Evolutionary conservation across 1,139 yeast genomes (phyloP).

Genomic region (Hyphopichia pseudoburtonii): DNA sequence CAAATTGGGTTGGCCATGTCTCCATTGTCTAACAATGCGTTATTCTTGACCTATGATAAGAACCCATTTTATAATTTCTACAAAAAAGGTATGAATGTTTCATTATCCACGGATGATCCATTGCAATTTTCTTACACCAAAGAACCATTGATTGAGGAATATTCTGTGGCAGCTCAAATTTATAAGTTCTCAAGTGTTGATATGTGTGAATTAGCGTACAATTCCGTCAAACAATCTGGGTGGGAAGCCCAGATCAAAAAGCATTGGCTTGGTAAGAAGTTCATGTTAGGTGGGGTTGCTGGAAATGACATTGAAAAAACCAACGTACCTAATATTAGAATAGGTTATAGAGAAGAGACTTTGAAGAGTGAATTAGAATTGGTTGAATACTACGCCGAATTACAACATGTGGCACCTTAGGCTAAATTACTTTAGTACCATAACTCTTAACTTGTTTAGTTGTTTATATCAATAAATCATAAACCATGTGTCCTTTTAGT

Average conservation of each 20-base stretch:
- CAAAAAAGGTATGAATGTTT: slow-evolving; percentile 89
- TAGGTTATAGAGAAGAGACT: slow-evolving; percentile 80
- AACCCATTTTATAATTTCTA: slow-evolving; percentile 88
- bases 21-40: slow-evolving; percentile 93
- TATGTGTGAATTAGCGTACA: slow-evolving; percentile 88
- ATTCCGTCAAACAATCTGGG: slow-evolving; percentile 90
- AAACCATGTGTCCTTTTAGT: too few species aligned
- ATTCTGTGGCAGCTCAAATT: slow-evolving; percentile 96
- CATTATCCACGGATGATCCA: slow-evolving; percentile 73
- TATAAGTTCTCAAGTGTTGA: slow-evolving; percentile 92
- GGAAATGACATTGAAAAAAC: slow-evolving; percentile 93
- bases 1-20: slow-evolving; percentile 99
- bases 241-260: slow-evolving; percentile 81
- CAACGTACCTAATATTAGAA: slow-evolving; percentile 88
- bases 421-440: too few species aligned
- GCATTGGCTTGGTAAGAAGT: slow-evolving; percentile 89
- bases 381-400: slow-evolving; percentile 57
- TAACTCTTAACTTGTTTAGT: too few species aligned
- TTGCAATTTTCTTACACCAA: slow-evolving; percentile 93
- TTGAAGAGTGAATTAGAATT: slow-evolving; percentile 71
- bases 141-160: slow-evolving; percentile 97
- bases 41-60: slow-evolving; percentile 93
- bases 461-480: too few species aligned
- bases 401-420: too few species aligned
- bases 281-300: slow-evolving; percentile 57